These are phyloP conservation scores for Mortierella sp. DNA, from an alignment of 371 early-diverging fungal species.

Conservation along the genomic window DNA sequence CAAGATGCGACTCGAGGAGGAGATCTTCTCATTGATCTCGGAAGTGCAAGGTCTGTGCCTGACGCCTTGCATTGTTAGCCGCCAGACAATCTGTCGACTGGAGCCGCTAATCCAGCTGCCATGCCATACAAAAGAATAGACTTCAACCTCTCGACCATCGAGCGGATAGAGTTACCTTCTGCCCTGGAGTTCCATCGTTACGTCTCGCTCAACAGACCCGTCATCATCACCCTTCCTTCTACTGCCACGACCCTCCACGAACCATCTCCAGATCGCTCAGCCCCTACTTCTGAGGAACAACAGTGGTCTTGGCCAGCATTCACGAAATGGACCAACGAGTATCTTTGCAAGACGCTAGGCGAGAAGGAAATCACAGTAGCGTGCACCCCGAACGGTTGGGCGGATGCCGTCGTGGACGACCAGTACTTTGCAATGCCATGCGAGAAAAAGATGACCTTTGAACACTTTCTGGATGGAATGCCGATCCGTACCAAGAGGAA, in stretches of 20 bases:
- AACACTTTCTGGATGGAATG: slow-evolving; percentile 62
- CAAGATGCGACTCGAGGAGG: slow-evolving; percentile 49
- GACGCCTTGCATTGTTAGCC: background rate
- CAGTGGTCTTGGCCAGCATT: slow-evolving; percentile 72
- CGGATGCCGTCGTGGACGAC: slow-evolving; percentile 73
- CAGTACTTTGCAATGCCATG: slow-evolving; percentile 77
- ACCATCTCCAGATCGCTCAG: slow-evolving; percentile 18
- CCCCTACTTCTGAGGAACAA: slow-evolving; percentile 10
- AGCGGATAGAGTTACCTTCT: slow-evolving; percentile 55
- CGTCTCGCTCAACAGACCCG: slow-evolving; percentile 56
- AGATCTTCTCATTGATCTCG: slow-evolving; percentile 40
- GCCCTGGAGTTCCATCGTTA: slow-evolving; percentile 60
- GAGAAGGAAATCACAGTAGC: slow-evolving; percentile 70
- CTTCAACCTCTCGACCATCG: slow-evolving; percentile 42
- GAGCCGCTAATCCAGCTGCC: background rate
- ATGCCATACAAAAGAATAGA: too few relatives aligned
- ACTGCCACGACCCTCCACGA: slow-evolving; percentile 18
- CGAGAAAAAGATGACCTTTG: slow-evolving; percentile 70
- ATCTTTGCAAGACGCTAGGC: slow-evolving; percentile 61
- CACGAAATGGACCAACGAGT: slow-evolving; percentile 69
- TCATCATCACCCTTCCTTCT: slow-evolving; percentile 51
- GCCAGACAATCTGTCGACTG: background rate
- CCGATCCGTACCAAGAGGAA: slow-evolving; percentile 19
- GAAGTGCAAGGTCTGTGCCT: slow-evolving; percentile 45
- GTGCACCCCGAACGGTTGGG: slow-evolving; percentile 64